A percentile compares a stretch with the other conserved stretches of the same genome.
Evolutionary conservation across 768 basidiomycete species (phyloP).

Genomic region (Phanerodontia chrysosporium): DNA sequence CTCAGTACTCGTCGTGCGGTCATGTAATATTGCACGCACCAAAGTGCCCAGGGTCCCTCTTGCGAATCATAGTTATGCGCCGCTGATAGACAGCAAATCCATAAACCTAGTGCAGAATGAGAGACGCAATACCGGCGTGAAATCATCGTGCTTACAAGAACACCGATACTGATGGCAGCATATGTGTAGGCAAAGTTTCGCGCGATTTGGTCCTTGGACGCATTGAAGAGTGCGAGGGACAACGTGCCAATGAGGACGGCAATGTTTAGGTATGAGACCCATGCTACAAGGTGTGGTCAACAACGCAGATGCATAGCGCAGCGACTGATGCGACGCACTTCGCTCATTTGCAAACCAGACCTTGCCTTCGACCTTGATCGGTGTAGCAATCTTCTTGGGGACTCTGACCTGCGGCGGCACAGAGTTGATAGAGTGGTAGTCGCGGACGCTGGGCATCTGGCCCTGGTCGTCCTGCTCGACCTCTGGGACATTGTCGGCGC

Average conservation of each 20-base stretch:
- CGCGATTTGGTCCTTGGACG: slow-evolving; percentile 63
- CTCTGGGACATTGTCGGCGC: slow-evolving; percentile 72
- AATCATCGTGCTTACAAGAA: slow-evolving; percentile 43
- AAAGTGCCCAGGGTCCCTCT: slow-evolving; percentile 84
- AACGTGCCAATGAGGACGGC: slow-evolving; percentile 82
- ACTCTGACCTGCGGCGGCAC: slow-evolving; percentile 63
- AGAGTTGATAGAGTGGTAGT: slow-evolving; percentile 72
- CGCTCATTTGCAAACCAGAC: slow-evolving; percentile 98
- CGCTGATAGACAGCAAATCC: slow-evolving; percentile 84
- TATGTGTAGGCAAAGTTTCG: slow-evolving; percentile 80
- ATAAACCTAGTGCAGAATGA: slow-evolving; percentile 55
- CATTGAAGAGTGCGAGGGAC: slow-evolving; percentile 84
- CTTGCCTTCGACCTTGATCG: slow-evolving; percentile 87
- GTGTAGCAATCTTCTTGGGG: slow-evolving; percentile 78
- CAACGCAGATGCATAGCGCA: not conserved
- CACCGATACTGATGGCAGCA: slow-evolving; percentile 69
- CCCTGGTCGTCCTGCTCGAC: slow-evolving; percentile 45
- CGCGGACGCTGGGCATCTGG: slow-evolving; percentile 56
- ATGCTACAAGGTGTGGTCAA: slow-evolving; percentile 50
- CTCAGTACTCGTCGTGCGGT: not conserved
- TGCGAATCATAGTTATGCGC: slow-evolving; percentile 86
- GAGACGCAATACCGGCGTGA: not conserved
- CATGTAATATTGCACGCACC: slow-evolving; percentile 40
- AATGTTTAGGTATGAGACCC: slow-evolving; percentile 90
- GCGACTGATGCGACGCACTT: slow-evolving; percentile 46